Base-by-base conservation (phyloP, 2,329 filamentous ascomycete species). In the Acrocalymma vagum region DNA sequence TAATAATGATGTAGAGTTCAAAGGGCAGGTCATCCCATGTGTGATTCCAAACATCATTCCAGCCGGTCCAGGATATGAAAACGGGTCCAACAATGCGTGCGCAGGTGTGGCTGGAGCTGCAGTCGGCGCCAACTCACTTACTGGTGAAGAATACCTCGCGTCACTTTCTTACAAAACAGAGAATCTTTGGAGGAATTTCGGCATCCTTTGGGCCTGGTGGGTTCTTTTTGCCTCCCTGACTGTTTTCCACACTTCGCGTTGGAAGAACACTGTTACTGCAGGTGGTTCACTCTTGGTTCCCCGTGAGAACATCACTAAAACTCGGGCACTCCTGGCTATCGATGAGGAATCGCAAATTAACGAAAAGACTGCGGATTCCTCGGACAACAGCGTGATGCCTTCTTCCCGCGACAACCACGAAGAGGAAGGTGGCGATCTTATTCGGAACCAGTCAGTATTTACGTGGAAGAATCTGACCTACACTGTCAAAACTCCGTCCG, bases 361-460 rank as follows among this genome's bases (percentile, higher is more conserved):
- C 5, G 54, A 59, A 29, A 60, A 62, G 32, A n/a, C 28, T 15
- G 28, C 44, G 5, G 48, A 35, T n/a, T 24, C 33, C 10, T 13
- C 13, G 16, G 14, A 35, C 3, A 34, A 31, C 3, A 27, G 38
- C 2, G 6, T 6, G 21, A 35, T 5, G 11, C 10, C 11, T 16
- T 30, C 14, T 10, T 27, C 10, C 25, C 15, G 27, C 9, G 15
- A 8, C n/a, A 41, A 24, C 15, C 33, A 5, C 10, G 27, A 45
- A 4, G 34, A 27, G 6, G 29, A 65, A n/a, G 67, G 74, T 25
- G 64, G 63, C 3, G 62, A 74, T 20, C 72, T 87, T 1, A 68
- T 84, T 20, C 78, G 78, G 17, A 87, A 88, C 62, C 85, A 80
- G 0, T 85, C 82, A 0, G 75, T 87, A 0, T 88, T 95, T 41